Conservation (phyloP, 306 rosid genomes). For the Hippophae gyantsensis region DNA sequence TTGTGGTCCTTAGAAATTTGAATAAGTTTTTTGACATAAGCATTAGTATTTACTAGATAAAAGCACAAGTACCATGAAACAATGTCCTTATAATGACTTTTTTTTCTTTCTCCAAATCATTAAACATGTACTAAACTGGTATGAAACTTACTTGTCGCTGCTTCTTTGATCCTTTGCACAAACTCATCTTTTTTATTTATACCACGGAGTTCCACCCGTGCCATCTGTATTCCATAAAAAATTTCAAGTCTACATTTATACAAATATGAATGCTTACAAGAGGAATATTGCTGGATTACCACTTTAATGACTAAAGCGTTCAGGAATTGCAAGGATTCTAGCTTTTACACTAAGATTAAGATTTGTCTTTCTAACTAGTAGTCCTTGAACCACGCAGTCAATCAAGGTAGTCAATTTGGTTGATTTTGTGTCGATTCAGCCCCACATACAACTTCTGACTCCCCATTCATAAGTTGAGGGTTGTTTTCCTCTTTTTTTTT, state of each 20-base stretch:
- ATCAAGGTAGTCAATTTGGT: no score
- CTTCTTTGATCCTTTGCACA: constrained; percentile 45
- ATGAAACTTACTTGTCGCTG: constrained; percentile 43
- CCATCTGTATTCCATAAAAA: constrained; percentile 42
- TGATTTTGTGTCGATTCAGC: no score
- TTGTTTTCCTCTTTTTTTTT: no score
- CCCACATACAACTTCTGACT: no score
- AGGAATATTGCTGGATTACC: background rate
- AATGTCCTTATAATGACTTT: background rate
- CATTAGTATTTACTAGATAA: no score
- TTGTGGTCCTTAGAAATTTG: no score
- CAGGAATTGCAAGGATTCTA: background rate
- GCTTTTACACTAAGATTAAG: no score
- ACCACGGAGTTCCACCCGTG: constrained; percentile 48
- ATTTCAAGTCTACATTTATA: constrained; percentile 12
- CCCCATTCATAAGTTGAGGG: no score
- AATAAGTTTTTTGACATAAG: no score
- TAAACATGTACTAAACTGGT: constrained; percentile 1
- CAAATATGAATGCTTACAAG: background rate
- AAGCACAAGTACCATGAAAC: background rate
- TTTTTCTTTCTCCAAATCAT: constrained; percentile 13
- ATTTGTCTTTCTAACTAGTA: no score
- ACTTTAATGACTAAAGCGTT: background rate
- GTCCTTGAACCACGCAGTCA: no score
- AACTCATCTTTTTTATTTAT: constrained; percentile 49